Conservation (phyloP, 768 basidiomycete species). For the Suillus subluteus region DNA sequence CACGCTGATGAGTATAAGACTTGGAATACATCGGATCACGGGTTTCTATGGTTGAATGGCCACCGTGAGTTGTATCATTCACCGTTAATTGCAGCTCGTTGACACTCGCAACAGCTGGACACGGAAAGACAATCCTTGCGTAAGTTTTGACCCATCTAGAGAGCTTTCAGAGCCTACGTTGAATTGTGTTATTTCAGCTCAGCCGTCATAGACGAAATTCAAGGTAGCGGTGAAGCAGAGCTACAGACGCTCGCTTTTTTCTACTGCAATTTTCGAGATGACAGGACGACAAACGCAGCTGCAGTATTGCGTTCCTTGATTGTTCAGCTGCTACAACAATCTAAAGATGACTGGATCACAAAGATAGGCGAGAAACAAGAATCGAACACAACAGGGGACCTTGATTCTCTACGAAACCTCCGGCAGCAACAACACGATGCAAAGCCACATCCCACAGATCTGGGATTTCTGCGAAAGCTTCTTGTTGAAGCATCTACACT, state of each 20-base stretch:
- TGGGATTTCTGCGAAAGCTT: background rate
- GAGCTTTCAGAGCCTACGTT: background rate
- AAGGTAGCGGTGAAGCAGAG: background rate
- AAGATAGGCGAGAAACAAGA: background rate
- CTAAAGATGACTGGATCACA: background rate
- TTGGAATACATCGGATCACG: background rate
- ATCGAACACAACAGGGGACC: background rate
- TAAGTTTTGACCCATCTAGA: background rate
- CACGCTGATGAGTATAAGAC: background rate
- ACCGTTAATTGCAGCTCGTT: background rate
- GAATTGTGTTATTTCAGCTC: slow-evolving; percentile 8
- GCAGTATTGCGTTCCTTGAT: slow-evolving; percentile 23
- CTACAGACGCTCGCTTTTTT: slow-evolving; percentile 17
- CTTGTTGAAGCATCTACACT: background rate
- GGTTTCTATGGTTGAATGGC: slow-evolving; percentile 3
- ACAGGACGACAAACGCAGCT: slow-evolving; percentile 11
- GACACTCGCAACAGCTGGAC: background rate
- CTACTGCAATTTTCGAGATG: slow-evolving; percentile 25
- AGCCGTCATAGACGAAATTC: background rate
- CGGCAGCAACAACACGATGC: background rate
- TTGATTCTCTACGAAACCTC: background rate
- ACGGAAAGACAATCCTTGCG: background rate
- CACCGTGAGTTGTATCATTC: background rate
- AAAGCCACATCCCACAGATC: background rate
- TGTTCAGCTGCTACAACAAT: slow-evolving; percentile 18